phyloP scores from a whole-genome alignment of 2,329 filamentous ascomycete species.

The Paracoccidioides lutzii region DNA sequence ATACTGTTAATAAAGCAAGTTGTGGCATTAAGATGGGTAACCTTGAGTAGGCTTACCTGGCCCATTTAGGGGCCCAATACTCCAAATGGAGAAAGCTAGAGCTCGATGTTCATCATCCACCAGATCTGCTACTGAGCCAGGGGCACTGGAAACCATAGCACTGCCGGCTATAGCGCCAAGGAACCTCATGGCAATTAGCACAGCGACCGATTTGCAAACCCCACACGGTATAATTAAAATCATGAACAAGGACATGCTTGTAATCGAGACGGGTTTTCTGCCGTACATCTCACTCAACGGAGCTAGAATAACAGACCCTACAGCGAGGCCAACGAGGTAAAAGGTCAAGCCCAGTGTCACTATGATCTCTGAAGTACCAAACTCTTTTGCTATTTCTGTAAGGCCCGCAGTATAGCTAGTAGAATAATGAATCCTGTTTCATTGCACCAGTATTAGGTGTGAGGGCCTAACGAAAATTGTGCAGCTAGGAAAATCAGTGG shows the following conservation, averaged over 20 bases:
- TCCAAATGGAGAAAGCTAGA: slow-evolving; percentile 72
- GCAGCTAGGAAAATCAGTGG: neutral
- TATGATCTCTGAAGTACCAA: slow-evolving; percentile 45
- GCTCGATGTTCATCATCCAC: slow-evolving; percentile 68
- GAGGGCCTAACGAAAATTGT: neutral
- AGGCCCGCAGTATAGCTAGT: slow-evolving; percentile 67
- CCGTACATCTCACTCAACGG: slow-evolving; percentile 45
- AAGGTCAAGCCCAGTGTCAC: slow-evolving; percentile 65
- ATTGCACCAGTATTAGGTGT: slow-evolving; percentile 9
- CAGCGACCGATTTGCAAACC: slow-evolving; percentile 52
- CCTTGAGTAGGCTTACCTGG: slow-evolving; percentile 28
- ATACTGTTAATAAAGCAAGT: slow-evolving; percentile 2
- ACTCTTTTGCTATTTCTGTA: slow-evolving; percentile 55
- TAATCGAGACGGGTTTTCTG: slow-evolving; percentile 48
- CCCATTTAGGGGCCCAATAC: slow-evolving; percentile 73
- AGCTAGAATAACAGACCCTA: slow-evolving; percentile 59
- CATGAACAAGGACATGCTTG: slow-evolving; percentile 51
- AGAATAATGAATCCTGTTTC: slow-evolving; percentile 51
- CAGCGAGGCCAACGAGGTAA: slow-evolving; percentile 62
- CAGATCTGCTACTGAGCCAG: slow-evolving; percentile 72
- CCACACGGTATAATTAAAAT: slow-evolving; percentile 60
- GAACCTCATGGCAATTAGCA: slow-evolving; percentile 61
- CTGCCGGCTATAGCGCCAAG: slow-evolving; percentile 62
- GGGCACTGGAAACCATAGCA: slow-evolving; percentile 71
- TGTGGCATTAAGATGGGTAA: neutral